Base-by-base conservation (phyloP, 495 filamentous ascomycete species). In the Pseudevernia furfuracea region DNA sequence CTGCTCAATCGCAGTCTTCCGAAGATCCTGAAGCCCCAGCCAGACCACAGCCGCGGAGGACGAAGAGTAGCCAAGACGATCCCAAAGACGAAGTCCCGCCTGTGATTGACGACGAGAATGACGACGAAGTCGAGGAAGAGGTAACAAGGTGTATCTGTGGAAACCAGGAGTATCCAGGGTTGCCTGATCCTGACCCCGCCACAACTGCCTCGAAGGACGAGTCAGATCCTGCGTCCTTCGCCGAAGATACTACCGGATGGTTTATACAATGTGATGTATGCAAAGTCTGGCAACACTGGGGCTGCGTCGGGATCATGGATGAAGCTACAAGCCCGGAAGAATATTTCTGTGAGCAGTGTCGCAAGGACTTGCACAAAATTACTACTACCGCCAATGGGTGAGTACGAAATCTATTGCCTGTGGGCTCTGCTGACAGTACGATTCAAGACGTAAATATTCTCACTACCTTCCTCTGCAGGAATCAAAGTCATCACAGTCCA, bases 261-360 rank as follows among this genome's bases (percentile, higher is more conserved):
- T 99, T 96, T 74, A 92, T 99, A 66, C 94, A 97, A 78, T 99
- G 94, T 83, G 94, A 99, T 75, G 79, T 84, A 58, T 99, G 94
- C 77, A 95, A 96, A 74, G 94, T 97, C 61, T 99, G 94, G 94
- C 94, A 99, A 72, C 94, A 99, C 71, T 95, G 94, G 72, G 92
- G 91, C 63, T 99, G 94, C 76, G 95, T 99, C 59, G 94, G 94
- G 44, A 96, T 99, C 68, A 92, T 91, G 81, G 91, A 96, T 66
- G 91, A 93, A 73, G 87, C 89, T 61, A 86, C 86, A 73, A 93
- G 88, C 72, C 95, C 92, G 39, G 93, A 97, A 55, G 90, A 97
- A 77, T 99, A 99, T 79, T 97, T 91, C 73, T 99, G 94, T 75
- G 94, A 99, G 78, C 81, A 89, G 75, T 99, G 94, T 74, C 86